These are phyloP conservation scores for Drechslerella dactyloides DNA, from an alignment of 2,329 filamentous ascomycete genomes.

Conservation along the genomic window DNA sequence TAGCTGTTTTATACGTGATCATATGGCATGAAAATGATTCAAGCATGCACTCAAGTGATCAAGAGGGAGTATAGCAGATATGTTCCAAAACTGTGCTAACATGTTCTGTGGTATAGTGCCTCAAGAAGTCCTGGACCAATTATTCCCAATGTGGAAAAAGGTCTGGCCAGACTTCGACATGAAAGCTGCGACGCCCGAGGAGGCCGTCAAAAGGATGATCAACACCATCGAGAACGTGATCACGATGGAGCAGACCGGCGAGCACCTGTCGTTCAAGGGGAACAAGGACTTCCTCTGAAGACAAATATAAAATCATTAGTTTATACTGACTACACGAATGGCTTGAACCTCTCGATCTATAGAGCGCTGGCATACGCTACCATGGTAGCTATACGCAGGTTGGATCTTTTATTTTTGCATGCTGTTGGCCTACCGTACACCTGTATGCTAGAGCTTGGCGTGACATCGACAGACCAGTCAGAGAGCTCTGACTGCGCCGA, in stretches of 20 bases:
- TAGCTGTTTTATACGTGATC: too few relatives aligned
- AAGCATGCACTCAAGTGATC: too few relatives aligned
- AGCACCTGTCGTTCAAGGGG: slow-evolving; percentile 6
- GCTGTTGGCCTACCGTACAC: too few relatives aligned
- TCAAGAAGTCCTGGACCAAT: neutral
- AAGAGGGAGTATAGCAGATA: too few relatives aligned
- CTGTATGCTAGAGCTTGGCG: neutral
- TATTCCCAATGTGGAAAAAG: slow-evolving; percentile 1
- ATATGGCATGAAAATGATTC: too few relatives aligned
- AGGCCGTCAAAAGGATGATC: slow-evolving; percentile 8
- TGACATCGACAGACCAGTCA: neutral
- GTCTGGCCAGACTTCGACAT: slow-evolving; percentile 6
- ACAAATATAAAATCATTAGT: too few relatives aligned
- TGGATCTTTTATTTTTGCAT: too few relatives aligned
- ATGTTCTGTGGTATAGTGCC: neutral
- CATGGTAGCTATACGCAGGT: too few relatives aligned
- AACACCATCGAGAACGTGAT: slow-evolving; percentile 14
- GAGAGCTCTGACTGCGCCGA: neutral
- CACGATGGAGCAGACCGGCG: slow-evolving; percentile 10
- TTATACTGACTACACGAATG: too few relatives aligned
- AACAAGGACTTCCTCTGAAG: slow-evolving; percentile 12
- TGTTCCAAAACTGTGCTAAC: neutral
- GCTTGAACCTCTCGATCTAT: too few relatives aligned
- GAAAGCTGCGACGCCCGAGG: neutral
- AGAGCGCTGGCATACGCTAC: too few relatives aligned